Evolutionary conservation across 192 early-diverging fungal genomes (phyloP), one percentile per base, ranked within the genome.

Genomic region (Gryganskiella cystojenkinii): DNA sequence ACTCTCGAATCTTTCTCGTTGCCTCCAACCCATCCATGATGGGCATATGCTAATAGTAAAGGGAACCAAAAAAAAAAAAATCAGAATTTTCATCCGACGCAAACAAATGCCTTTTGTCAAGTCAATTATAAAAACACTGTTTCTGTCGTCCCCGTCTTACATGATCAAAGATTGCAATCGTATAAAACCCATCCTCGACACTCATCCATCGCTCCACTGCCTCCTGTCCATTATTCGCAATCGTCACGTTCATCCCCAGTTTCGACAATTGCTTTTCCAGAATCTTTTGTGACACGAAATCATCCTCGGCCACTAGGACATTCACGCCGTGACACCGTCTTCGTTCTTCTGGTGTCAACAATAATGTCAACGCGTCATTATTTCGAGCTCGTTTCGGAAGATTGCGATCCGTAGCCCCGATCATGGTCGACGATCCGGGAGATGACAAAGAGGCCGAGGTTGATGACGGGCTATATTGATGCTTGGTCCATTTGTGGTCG

Each of bases 211-310:
- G 27, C 1, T 78, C 60, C 11, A 78, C 74, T 9, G 74, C 74
- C 28, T 78, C 66, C 56, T 78, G 66, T 19, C 74, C 74, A 46
- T 78, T 78, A 43, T 54, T 69, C 5, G 74, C 67, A 28, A 78
- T 78, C 42, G 52, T 31, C 24, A 78, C 74, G 43, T 78, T 68
- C 74, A 78, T 78, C 2, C 74, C 74, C 0, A 78, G 56, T 43
- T 78, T 78, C 5, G 74, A 69, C 9, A 78, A 22, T 60, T 78
- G 74, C 74, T 78, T 78, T 46, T 78, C 74, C 20, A 78, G 49
- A 46, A 78, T 78, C 74, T 69, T 69, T 47, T 78, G 74, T 31
- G 74, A 78, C 17, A 78, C 74, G 53, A 69, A 78, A 31, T 78
- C 74, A 20, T 78, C 74, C 24, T 78, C 74, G 0, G 74, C 74